These are phyloP conservation scores for Rhynchospora pubera DNA, from an alignment of 176 grass and related monocot species.

Conservation along the genomic window DNA sequence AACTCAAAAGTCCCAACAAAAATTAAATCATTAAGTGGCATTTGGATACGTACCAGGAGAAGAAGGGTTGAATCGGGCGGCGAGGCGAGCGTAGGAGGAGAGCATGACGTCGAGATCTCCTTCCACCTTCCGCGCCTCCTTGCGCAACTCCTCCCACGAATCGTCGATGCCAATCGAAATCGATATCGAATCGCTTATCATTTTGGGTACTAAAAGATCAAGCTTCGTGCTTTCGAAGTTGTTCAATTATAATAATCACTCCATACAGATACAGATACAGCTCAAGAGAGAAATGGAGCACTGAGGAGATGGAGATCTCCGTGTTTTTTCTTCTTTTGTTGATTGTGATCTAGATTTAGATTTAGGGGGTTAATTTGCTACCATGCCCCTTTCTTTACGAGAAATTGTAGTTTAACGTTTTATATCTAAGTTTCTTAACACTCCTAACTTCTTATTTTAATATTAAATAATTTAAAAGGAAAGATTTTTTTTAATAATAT, in stretches of 20 bases:
- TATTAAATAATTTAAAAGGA: too few relatives aligned
- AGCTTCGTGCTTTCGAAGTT: neutral
- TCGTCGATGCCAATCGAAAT: constrained; percentile 11
- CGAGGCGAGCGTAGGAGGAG: constrained; percentile 91
- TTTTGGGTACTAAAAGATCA: neutral
- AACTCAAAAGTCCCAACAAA: neutral
- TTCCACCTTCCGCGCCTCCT: constrained; percentile 93
- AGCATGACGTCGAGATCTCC: constrained; percentile 96
- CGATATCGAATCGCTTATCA: constrained; percentile 19
- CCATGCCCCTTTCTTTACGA: neutral
- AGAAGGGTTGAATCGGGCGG: constrained; percentile 47
- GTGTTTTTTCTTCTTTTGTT: neutral
- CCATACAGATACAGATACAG: neutral
- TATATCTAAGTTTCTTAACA: too few relatives aligned
- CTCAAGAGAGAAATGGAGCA: neutral
- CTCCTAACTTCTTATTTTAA: too few relatives aligned
- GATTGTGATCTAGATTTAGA: neutral
- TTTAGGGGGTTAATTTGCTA: neutral
- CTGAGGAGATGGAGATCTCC: constrained; percentile 10
- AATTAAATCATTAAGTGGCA: neutral
- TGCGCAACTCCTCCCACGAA: constrained; percentile 83
- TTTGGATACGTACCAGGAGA: constrained; percentile 11
- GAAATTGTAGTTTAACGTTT: neutral
- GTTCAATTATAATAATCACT: neutral
- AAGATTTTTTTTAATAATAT: too few relatives aligned